Base-by-base conservation (phyloP, 495 filamentous ascomycete species). In the Hamigera avellanea region DNA sequence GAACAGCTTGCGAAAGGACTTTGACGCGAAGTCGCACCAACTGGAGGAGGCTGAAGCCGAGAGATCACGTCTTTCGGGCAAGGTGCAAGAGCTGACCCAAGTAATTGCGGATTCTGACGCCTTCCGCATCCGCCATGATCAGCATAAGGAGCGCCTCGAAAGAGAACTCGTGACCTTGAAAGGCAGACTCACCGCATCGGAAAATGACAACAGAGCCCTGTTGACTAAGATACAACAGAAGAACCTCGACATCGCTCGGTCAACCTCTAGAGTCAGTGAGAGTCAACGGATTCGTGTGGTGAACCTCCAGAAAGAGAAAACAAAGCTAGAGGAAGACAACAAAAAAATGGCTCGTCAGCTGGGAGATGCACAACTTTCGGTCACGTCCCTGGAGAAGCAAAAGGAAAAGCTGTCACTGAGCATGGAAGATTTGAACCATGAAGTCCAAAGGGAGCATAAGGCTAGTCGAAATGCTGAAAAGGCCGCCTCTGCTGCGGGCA, bases 151-250 rank as follows among this genome's bases (percentile, higher is more conserved):
- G 51, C 80, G 93, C 6, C 64, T 94, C 5, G 89, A 95, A 52
- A 72, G 85, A 28, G 91, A 98, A 52, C 70, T 94, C n/a, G 81
- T 86, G 23, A 94, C 88, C 1, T 73, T 95, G 26, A 93, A 89
- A 50, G 88, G 89, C 39, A 79, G 91, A 19, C 69, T 98, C 33
- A 75, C 80, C 9, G 91, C 91, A 19, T 96, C 91, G 0, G 91
- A 98, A 49, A 95, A 96, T 49, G 91, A 96, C 59, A 96, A 96
- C 48, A 80, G 85, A n/a, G 78, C 87, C 25, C 66, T 98, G 0
- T 69, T 96, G 32, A 98, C 95, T 53, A 96, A 96, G 57, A 70
- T 98, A 8, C 91, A 98, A 46, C 89, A 95, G 49, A 98, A 98
- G 70, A 93, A 93, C 30, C 76, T 98, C 6, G 91, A 98, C 52